A percentile compares a stretch with the other conserved stretches of the same genome.
Evolutionary conservation across 371 early-diverging fungal genomes (phyloP).

Genomic region (Rhizopus arrhizus): DNA sequence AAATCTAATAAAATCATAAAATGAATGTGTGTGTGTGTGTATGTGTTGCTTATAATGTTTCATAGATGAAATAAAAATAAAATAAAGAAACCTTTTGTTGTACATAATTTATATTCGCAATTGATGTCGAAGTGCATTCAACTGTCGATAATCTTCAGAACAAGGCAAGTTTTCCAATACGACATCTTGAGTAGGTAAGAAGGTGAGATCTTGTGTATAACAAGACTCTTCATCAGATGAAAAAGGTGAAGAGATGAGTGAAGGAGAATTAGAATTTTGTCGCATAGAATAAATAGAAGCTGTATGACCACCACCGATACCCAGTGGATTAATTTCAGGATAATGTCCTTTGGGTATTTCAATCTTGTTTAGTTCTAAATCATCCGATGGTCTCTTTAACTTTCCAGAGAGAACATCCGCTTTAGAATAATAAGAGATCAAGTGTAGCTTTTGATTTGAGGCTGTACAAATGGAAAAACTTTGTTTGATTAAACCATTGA

Average conservation of each 20-base stretch:
- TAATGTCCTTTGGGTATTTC: constrained; percentile 60
- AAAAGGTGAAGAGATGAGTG: constrained; percentile 31
- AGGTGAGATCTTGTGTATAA: neutral
- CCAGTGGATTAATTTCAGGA: constrained; percentile 54
- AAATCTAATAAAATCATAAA: too few relatives aligned
- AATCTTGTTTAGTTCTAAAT: constrained; percentile 44
- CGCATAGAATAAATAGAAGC: constrained; percentile 22
- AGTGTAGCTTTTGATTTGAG: constrained; percentile 77
- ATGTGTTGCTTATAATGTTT: too few relatives aligned
- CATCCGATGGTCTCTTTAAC: constrained; percentile 51
- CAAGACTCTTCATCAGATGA: constrained; percentile 39
- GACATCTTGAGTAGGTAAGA: constrained; percentile 32
- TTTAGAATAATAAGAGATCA: constrained; percentile 84
- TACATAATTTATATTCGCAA: constrained; percentile 34
- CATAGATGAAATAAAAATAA: neutral
- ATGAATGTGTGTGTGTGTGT: too few relatives aligned
- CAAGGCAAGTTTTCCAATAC: constrained; percentile 41
- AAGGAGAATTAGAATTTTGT: constrained; percentile 20
- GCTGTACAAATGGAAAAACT: constrained; percentile 81
- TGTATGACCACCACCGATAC: constrained; percentile 37
- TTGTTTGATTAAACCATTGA: constrained; percentile 83
- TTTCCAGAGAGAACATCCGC: constrained; percentile 62
- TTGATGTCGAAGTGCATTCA: constrained; percentile 43
- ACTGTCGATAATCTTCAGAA: constrained; percentile 50
- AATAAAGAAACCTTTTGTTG: neutral